A percentile compares a stretch with the other conserved stretches of the same genome.
Evolutionary conservation across 495 filamentous ascomycete species (phyloP).

Genomic region (Daldinia loculata): DNA sequence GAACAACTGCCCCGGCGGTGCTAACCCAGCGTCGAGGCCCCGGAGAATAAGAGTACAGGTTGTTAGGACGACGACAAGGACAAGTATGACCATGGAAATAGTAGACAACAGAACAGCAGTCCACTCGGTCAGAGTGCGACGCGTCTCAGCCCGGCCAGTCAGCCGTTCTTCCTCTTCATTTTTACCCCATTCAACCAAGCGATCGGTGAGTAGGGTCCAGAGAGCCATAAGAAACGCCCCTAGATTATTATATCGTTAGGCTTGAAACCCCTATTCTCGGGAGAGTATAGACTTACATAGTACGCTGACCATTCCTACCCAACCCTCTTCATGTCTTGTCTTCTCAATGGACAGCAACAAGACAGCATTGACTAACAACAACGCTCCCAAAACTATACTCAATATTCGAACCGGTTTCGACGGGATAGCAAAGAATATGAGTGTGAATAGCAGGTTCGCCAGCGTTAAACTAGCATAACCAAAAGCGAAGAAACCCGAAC

Average conservation of each 20-base stretch:
- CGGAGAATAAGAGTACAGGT: conserved; percentile 81
- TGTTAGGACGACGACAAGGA: conserved; percentile 72
- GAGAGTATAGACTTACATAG: conserved; percentile 67
- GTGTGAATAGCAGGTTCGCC: conserved; percentile 74
- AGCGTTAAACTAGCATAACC: conserved; percentile 77
- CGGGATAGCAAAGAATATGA: conserved; percentile 87
- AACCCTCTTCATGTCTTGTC: conserved; percentile 83
- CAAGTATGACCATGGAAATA: conserved; percentile 70
- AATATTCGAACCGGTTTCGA: conserved; percentile 77
- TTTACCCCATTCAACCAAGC: conserved; percentile 91
- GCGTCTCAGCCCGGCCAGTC: conserved; percentile 87
- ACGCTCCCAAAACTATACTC: conserved; percentile 67
- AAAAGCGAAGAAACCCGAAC: conserved; percentile 90
- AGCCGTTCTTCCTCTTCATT: conserved; percentile 89
- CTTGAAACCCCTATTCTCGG: neutral
- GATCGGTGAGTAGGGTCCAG: conserved; percentile 54
- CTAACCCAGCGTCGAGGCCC: conserved; percentile 75
- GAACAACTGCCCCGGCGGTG: conserved; percentile 74
- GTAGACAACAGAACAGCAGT: conserved; percentile 79
- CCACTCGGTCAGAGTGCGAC: conserved; percentile 85
- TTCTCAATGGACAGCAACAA: conserved; percentile 77
- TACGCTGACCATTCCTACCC: conserved; percentile 86
- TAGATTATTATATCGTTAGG: conserved; percentile 62
- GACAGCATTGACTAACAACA: conserved; percentile 82
- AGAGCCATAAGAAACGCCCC: conserved; percentile 57